A percentile compares a stretch with the other conserved stretches of the same genome.
These are phyloP conservation scores for Fraxinus quadrangulata DNA, from an alignment of 257 asterid genomes.

Conservation along the genomic window DNA sequence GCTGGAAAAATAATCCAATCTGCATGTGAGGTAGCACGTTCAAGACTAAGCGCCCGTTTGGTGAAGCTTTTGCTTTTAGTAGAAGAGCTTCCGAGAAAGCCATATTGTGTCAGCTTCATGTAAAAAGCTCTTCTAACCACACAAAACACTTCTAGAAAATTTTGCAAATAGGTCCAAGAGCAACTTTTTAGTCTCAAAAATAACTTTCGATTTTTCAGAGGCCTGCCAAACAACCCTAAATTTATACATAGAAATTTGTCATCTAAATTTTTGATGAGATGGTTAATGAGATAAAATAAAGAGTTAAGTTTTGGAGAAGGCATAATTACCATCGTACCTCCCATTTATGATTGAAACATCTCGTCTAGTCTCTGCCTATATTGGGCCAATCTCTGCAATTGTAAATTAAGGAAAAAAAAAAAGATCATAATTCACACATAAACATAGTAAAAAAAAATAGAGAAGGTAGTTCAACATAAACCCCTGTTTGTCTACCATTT, in stretches of 20 bases:
- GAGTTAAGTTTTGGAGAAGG: background rate
- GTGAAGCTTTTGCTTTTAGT: too few relatives aligned
- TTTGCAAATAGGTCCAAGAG: too few relatives aligned
- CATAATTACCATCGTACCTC: background rate
- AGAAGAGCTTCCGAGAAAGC: too few relatives aligned
- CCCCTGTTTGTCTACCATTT: too few relatives aligned
- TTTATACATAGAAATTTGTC: background rate
- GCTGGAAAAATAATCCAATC: background rate
- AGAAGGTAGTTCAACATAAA: background rate
- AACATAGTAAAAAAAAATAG: background rate
- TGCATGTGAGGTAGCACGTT: background rate
- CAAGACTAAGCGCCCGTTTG: background rate
- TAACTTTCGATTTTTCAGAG: too few relatives aligned
- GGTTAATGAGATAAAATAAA: background rate
- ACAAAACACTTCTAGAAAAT: too few relatives aligned
- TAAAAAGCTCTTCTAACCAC: too few relatives aligned
- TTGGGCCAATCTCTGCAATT: conserved; percentile 47
- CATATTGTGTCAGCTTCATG: too few relatives aligned
- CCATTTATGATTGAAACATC: conserved; percentile 28
- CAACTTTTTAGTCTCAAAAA: too few relatives aligned
- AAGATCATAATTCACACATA: background rate
- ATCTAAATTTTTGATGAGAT: background rate
- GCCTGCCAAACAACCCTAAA: background rate
- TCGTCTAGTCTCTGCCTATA: conserved; percentile 55
- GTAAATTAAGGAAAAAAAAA: background rate